phyloP scores from a whole-genome alignment of 2,329 filamentous ascomycete species.

The Epichloe sibirici region DNA sequence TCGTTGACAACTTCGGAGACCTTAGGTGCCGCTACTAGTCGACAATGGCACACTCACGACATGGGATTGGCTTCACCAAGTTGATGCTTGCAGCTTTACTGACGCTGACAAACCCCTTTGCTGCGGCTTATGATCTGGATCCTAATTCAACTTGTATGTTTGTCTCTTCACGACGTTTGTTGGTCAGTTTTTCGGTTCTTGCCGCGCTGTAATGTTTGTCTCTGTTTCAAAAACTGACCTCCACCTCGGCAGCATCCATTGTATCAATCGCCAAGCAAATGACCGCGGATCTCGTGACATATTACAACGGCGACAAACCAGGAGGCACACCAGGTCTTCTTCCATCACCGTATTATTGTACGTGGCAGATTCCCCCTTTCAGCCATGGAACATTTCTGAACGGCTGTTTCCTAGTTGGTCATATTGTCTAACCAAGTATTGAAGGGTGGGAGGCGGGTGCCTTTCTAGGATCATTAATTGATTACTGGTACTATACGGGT shows the following conservation, averaged over 20 bases:
- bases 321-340: conserved; percentile 39
- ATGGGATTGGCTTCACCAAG: not conserved
- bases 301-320: conserved; percentile 34
- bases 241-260: conserved; percentile 31
- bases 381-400: not conserved
- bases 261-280: conserved; percentile 36
- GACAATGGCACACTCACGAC: not conserved
- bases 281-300: conserved; percentile 35
- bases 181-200: not conserved
- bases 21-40: not conserved
- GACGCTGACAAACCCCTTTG: conserved; percentile 11
- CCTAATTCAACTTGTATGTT: conserved; percentile 23
- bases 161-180: not conserved
- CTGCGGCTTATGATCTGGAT: conserved; percentile 24
- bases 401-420: not conserved
- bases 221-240: conserved; percentile 2
- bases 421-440: conserved; percentile 1
- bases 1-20: not conserved
- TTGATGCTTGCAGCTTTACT: not conserved
- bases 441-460: conserved; percentile 63
- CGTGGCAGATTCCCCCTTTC: conserved; percentile 10
- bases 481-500: conserved; percentile 77
- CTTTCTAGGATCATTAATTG: conserved; percentile 58
- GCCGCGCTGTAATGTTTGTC: not conserved
- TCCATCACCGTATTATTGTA: conserved; percentile 43